Evolutionary conservation across 495 filamentous ascomycete species (phyloP).

Genomic region (Hypoxylon subgilvum): DNA sequence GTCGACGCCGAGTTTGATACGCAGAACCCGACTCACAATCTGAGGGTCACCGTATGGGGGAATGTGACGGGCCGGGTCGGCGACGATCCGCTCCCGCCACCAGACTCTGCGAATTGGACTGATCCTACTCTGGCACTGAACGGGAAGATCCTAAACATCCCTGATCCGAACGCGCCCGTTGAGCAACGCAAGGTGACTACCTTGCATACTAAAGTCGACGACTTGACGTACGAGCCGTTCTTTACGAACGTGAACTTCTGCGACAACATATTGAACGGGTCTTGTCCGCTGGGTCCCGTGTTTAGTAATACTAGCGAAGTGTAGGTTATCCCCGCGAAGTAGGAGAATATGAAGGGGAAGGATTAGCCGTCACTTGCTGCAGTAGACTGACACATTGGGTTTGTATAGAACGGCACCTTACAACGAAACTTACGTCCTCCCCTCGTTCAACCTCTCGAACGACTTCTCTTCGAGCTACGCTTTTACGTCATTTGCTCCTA

Average conservation of each 20-base stretch:
- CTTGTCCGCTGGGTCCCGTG: conserved; percentile 76
- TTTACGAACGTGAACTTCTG: conserved; percentile 66
- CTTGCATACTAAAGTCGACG: conserved; percentile 68
- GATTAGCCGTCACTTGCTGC: conserved; percentile 3
- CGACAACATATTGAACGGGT: conserved; percentile 60
- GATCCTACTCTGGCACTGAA: conserved; percentile 61
- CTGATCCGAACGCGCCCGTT: conserved; percentile 46
- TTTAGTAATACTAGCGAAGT: conserved; percentile 61
- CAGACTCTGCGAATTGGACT: conserved; percentile 57
- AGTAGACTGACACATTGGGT: conserved; percentile 7
- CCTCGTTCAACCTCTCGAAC: conserved; percentile 75
- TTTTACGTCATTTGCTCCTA: conserved; percentile 78
- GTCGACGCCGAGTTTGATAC: conserved; percentile 76
- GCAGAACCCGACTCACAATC: conserved; percentile 62
- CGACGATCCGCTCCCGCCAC: conserved; percentile 57
- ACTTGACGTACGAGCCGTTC: conserved; percentile 76
- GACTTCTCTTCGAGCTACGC: conserved; percentile 80
- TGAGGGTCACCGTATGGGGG: conserved; percentile 84
- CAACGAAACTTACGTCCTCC: conserved; percentile 55
- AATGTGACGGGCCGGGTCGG: conserved; percentile 76
- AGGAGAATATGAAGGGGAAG: background rate
- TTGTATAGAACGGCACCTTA: conserved; percentile 1
- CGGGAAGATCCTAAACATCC: conserved; percentile 77
- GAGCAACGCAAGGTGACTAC: conserved; percentile 69
- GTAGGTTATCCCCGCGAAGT: conserved; percentile 51